Conservation (phyloP, 2,329 filamentous ascomycete species). For the Samsoniella hepiali region DNA sequence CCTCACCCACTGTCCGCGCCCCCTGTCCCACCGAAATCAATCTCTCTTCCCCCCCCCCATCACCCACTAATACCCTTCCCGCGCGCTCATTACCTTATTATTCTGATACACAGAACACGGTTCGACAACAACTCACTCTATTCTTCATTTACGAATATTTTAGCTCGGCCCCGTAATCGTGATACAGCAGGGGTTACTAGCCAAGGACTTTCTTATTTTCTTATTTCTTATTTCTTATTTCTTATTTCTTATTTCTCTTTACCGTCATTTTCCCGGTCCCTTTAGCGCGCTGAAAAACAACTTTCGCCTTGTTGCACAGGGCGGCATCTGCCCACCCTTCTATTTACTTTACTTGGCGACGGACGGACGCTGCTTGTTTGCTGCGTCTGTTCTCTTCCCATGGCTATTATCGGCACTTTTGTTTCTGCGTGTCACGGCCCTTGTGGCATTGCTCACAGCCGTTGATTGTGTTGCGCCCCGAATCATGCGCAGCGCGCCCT, state of each 20-base stretch:
- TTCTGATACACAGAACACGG: too few relatives aligned
- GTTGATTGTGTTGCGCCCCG: not conserved
- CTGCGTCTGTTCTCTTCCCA: not conserved
- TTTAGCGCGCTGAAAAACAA: too few relatives aligned
- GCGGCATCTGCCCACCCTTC: not conserved
- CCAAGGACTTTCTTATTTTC: not conserved
- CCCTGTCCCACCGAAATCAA: not conserved
- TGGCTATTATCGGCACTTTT: slow-evolving; percentile 1
- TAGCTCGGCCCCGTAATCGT: too few relatives aligned
- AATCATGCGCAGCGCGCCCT: not conserved
- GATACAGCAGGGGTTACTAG: not conserved
- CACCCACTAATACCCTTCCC: not conserved
- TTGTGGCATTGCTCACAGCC: not conserved
- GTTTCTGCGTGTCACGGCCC: not conserved
- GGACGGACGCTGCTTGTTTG: too few relatives aligned
- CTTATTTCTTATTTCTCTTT: not conserved
- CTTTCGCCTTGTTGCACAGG: too few relatives aligned
- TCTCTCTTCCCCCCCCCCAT: not conserved
- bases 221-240: not conserved
- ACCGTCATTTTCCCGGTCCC: too few relatives aligned
- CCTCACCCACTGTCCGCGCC: not conserved
- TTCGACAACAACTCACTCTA: not conserved
- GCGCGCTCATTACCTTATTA: not conserved
- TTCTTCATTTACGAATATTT: too few relatives aligned
- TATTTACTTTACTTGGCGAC: not conserved